A percentile compares a stretch with the other conserved stretches of the same genome.
Evolutionary conservation across 495 filamentous ascomycete genomes (phyloP).

Genomic region (Letharia columbiana): DNA sequence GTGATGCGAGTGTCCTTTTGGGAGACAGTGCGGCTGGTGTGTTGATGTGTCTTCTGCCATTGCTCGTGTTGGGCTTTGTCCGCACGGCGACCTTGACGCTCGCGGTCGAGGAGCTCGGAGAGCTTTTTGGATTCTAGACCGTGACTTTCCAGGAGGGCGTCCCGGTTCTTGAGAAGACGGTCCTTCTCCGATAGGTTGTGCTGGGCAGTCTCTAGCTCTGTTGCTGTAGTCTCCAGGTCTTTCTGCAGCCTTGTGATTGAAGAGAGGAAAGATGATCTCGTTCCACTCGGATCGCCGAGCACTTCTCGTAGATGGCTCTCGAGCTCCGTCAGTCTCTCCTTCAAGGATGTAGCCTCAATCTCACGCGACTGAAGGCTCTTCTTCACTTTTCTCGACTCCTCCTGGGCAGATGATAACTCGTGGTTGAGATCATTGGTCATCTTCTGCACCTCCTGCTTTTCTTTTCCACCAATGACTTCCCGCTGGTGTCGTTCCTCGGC

Average conservation of each 20-base stretch:
- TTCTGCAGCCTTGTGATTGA: conserved; percentile 80
- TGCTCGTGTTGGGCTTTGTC: conserved; percentile 82
- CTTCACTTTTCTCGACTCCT: conserved; percentile 72
- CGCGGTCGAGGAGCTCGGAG: conserved; percentile 82
- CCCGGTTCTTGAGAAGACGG: conserved; percentile 79
- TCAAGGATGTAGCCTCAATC: conserved; percentile 80
- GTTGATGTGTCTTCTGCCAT: conserved; percentile 75
- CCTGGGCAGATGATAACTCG: conserved; percentile 71
- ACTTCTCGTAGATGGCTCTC: conserved; percentile 81
- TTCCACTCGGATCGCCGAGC: conserved; percentile 75
- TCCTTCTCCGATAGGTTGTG: conserved; percentile 77
- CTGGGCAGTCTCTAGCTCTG: conserved; percentile 71
- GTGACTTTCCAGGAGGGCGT: conserved; percentile 79
- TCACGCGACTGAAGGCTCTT: conserved; percentile 76
- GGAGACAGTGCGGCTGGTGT: conserved; percentile 69
- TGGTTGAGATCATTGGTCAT: conserved; percentile 78
- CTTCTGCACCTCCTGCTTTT: conserved; percentile 78
- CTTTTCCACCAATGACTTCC: conserved; percentile 72
- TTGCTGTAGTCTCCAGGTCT: conserved; percentile 71
- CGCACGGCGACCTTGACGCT: conserved; percentile 71
- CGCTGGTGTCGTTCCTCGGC: conserved; percentile 74
- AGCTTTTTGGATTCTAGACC: conserved; percentile 79
- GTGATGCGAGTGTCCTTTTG: conserved; percentile 74
- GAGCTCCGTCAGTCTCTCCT: conserved; percentile 77
- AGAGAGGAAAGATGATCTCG: conserved; percentile 75